Evolutionary conservation across 306 rosid species (phyloP).

Genomic region (Dalbergia cultrata): DNA sequence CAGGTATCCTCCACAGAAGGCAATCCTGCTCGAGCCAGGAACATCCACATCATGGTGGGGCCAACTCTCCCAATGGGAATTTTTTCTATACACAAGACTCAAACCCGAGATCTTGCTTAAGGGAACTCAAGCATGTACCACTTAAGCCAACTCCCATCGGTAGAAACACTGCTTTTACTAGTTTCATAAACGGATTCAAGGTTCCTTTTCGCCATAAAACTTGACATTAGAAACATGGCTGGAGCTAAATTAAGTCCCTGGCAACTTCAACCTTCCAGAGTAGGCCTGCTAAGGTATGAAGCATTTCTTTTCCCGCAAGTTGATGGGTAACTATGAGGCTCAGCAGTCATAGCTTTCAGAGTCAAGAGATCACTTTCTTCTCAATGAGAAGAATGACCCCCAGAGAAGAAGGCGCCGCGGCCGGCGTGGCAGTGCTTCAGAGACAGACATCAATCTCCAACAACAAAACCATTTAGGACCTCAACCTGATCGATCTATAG

Average conservation of each 20-base stretch:
- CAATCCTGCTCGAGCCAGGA: too few relatives aligned
- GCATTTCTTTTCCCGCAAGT: conserved; percentile 1
- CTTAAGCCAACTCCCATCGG: too few relatives aligned
- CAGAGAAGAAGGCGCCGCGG: conserved; percentile 62
- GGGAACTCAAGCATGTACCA: too few relatives aligned
- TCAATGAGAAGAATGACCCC: conserved; percentile 53
- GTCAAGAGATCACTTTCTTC: conserved; percentile 45
- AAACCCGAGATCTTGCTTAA: too few relatives aligned
- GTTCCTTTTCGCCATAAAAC: background rate
- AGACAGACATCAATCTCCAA: conserved; percentile 37
- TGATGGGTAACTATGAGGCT: conserved; percentile 69
- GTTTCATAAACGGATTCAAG: background rate
- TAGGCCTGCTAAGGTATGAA: conserved; percentile 30
- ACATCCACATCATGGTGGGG: too few relatives aligned
- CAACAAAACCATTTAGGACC: conserved; percentile 15
- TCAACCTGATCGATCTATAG: background rate
- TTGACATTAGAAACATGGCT: conserved; percentile 8
- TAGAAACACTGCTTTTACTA: conserved; percentile 5
- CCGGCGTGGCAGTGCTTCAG: conserved; percentile 30
- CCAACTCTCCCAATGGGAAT: too few relatives aligned
- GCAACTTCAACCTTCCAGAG: conserved; percentile 38
- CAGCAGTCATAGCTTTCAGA: conserved; percentile 64
- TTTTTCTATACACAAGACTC: too few relatives aligned
- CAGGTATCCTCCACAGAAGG: too few relatives aligned
- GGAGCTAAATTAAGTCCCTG: conserved; percentile 1